Evolutionary conservation across 106 monocot species (phyloP).

Genomic region (Dendrobium officinale): DNA sequence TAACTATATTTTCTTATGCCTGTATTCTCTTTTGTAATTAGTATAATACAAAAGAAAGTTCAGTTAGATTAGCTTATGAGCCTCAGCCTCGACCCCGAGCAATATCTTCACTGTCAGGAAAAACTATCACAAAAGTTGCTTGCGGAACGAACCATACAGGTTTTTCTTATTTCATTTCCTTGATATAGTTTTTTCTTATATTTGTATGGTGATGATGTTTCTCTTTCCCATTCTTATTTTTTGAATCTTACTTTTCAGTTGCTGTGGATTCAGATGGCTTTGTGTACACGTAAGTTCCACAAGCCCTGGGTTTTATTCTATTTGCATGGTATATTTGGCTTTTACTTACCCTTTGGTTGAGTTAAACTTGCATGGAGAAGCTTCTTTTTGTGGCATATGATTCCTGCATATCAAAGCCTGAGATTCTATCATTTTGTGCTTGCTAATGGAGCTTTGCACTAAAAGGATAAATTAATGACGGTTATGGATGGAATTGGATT

Average conservation of each 20-base stretch:
- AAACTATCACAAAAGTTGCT: slow-evolving; percentile 84
- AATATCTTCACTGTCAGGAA: slow-evolving; percentile 68
- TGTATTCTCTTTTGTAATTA: slow-evolving; percentile 20
- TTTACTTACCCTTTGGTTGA: not conserved
- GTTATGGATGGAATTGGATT: not conserved
- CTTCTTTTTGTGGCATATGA: not conserved
- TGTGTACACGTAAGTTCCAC: slow-evolving; percentile 85
- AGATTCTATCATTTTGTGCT: not conserved
- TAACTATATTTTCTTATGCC: not conserved
- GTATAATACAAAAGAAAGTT: slow-evolving; percentile 89
- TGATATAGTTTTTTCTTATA: not conserved
- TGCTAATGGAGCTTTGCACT: not conserved
- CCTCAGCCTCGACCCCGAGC: slow-evolving; percentile 84
- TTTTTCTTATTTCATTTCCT: slow-evolving; percentile 19
- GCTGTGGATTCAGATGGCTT: slow-evolving; percentile 90
- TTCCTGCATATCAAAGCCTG: not conserved
- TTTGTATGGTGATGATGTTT: not conserved
- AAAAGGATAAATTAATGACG: not conserved
- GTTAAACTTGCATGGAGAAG: not conserved
- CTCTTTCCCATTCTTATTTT: not conserved
- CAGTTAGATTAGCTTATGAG: slow-evolving; percentile 79
- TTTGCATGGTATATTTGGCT: not conserved
- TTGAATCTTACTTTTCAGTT: slow-evolving; percentile 38
- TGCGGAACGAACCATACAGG: slow-evolving; percentile 99
- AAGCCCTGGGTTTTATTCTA: not conserved